Evolutionary conservation across 805 yeast genomes (phyloP).

Genomic region (Wickerhamiella dianesei): DNA sequence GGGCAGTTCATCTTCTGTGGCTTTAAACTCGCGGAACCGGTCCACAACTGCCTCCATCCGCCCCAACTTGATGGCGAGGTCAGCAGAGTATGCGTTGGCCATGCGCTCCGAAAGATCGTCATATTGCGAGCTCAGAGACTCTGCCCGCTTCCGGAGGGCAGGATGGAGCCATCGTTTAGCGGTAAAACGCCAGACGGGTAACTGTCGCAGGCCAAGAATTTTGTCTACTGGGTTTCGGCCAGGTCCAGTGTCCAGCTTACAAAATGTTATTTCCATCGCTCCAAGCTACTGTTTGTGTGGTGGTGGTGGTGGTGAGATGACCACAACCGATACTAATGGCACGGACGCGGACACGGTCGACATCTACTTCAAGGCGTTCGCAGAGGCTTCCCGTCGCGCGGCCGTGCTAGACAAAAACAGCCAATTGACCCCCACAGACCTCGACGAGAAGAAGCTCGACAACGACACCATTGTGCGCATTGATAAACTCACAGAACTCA

Average conservation of each 20-base stretch:
- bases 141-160: slow-evolving; percentile 36
- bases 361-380: slow-evolving; percentile 16
- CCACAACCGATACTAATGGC: too few species aligned
- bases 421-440: background rate
- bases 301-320: background rate
- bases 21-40: slow-evolving; percentile 29
- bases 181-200: background rate
- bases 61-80: slow-evolving; percentile 37
- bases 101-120: slow-evolving; percentile 30
- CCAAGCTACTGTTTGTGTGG: background rate
- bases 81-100: slow-evolving; percentile 26
- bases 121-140: slow-evolving; percentile 31
- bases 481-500: slow-evolving; percentile 4
- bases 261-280: background rate
- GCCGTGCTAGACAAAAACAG: slow-evolving; percentile 3
- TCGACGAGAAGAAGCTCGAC: background rate
- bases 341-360: too few species aligned
- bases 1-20: slow-evolving; percentile 21
- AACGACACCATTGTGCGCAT: background rate
- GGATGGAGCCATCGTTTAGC: slow-evolving; percentile 32
- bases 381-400: slow-evolving; percentile 17
- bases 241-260: background rate
- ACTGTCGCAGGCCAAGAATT: background rate
- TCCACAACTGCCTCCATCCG: slow-evolving; percentile 34
- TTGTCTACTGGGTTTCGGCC: too few species aligned